Base-by-base conservation (phyloP, 2,329 filamentous ascomycete species). In the Lachnellula cervina region DNA sequence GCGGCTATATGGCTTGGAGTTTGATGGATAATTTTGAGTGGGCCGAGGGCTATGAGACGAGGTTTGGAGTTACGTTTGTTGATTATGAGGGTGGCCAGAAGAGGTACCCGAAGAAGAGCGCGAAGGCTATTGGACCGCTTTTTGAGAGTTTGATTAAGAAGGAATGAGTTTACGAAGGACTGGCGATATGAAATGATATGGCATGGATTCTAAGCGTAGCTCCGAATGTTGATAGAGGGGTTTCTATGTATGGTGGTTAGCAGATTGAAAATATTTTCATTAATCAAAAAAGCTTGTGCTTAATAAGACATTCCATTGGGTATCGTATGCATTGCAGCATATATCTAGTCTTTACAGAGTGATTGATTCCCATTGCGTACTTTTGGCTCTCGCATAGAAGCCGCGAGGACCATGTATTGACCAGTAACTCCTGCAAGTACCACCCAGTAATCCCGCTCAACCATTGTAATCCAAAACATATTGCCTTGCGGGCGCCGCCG, bases 1-100 rank as follows among this genome's bases (percentile, higher is more conserved):
- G 80, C 63, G 89, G 85, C 4, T 95, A 94, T 73, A 83, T 93
- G 76, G 90, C 87, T 16, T 96, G 90, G 90, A 90, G 86, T 70
- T 79, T 96, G 61, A 82, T 96, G 80, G 90, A 95, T 55, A 70
- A 70, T 51, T 70, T 70, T 54, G 68, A 70, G 61, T 70, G 68
- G 68, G 88, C 90, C n/a, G 90, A 95, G 70, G 90, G 90, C 11
- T 96, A 93, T 68, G 86, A 89, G 74, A 94, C 89, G 44, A 81
- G 90, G 42, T 95, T 95, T 66, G 90, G 90, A 25, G 89, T 91
- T 55, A 89, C 86, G 6, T 94, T 80, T 69, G 89, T 95, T 51
- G 89, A 95, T 73, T 95, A 94, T 70, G 76, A 82, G 64, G 82
- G 89, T 62, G 86, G 83, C 23, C 90, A 95, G 78, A 89, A 86